Evolutionary conservation across 169 alveolate genomes (phyloP).

Genomic region (Plasmodium blacklocki): DNA sequence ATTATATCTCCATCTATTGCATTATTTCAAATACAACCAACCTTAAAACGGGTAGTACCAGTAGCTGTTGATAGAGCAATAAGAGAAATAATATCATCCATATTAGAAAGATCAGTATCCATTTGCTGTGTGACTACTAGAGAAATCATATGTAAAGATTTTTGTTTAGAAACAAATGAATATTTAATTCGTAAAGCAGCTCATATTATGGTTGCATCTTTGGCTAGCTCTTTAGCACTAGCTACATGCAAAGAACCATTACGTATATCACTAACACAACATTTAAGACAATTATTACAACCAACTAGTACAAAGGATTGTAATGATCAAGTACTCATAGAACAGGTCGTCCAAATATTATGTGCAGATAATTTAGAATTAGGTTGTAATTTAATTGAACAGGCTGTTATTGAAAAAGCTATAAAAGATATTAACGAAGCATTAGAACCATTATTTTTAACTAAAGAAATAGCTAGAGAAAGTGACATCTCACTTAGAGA

Average conservation of each 20-base stretch:
- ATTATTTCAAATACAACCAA: slow-evolving; percentile 90
- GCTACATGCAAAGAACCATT: slow-evolving; percentile 98
- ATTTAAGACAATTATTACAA: slow-evolving; percentile 91
- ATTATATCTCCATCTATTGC: slow-evolving; percentile 92
- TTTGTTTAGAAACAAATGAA: slow-evolving; percentile 95
- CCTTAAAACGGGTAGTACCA: slow-evolving; percentile 92
- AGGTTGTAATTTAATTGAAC: slow-evolving; percentile 95
- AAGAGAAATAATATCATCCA: slow-evolving; percentile 94
- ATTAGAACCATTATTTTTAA: slow-evolving; percentile 53
- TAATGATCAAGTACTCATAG: slow-evolving; percentile 89
- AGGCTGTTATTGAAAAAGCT: slow-evolving; percentile 95
- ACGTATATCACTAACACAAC: slow-evolving; percentile 91
- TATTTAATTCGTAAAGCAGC: slow-evolving; percentile 92
- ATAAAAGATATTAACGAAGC: slow-evolving; percentile 80
- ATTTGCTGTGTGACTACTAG: slow-evolving; percentile 97
- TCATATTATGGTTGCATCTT: slow-evolving; percentile 91
- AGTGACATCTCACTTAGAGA: slow-evolving; percentile 16
- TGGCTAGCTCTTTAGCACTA: slow-evolving; percentile 96
- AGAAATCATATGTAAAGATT: slow-evolving; percentile 96
- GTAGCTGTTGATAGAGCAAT: slow-evolving; percentile 96
- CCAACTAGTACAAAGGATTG: slow-evolving; percentile 88
- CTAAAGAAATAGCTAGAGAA: slow-evolving; percentile 62
- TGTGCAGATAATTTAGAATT: slow-evolving; percentile 95
- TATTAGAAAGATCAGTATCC: slow-evolving; percentile 94
- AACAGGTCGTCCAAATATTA: slow-evolving; percentile 91